phyloP scores from a whole-genome alignment of 2,329 filamentous ascomycete genomes.

The Clarireedia paspali region DNA sequence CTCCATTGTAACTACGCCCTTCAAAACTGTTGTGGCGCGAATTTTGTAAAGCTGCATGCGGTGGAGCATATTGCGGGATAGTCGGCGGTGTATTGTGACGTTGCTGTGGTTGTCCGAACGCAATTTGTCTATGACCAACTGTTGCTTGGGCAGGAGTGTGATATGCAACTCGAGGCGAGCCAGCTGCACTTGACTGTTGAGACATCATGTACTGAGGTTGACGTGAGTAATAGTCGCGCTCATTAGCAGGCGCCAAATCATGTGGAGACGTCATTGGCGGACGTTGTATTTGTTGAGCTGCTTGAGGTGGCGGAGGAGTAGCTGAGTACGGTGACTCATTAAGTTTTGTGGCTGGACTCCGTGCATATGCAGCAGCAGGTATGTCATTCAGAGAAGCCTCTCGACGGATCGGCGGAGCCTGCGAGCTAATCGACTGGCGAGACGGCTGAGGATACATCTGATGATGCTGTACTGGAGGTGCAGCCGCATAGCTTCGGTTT shows the following conservation, averaged over 20 bases:
- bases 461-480: conserved; percentile 30
- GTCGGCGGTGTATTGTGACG: conserved; percentile 23
- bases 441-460: conserved; percentile 24
- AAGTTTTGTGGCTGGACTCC: conserved; percentile 20
- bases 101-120: conserved; percentile 22
- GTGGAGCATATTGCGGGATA: conserved; percentile 17
- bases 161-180: conserved; percentile 25
- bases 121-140: conserved; percentile 23
- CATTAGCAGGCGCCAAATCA: conserved; percentile 20
- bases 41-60: conserved; percentile 21
- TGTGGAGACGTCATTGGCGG: conserved; percentile 24
- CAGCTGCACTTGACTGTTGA: conserved; percentile 20
- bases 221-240: conserved; percentile 28
- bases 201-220: conserved; percentile 25
- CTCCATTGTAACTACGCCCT: conserved; percentile 17
- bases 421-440: conserved; percentile 24
- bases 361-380: conserved; percentile 22
- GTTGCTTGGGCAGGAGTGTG: conserved; percentile 21
- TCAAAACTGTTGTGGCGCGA: conserved; percentile 28
- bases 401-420: conserved; percentile 22
- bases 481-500: conserved; percentile 33
- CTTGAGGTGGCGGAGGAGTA: conserved; percentile 22
- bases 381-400: conserved; percentile 25
- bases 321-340: conserved; percentile 30
- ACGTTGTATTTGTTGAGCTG: conserved; percentile 12